Evolutionary conservation across 352 stramenopile species (phyloP).

Genomic region (Pythium angustatum): DNA sequence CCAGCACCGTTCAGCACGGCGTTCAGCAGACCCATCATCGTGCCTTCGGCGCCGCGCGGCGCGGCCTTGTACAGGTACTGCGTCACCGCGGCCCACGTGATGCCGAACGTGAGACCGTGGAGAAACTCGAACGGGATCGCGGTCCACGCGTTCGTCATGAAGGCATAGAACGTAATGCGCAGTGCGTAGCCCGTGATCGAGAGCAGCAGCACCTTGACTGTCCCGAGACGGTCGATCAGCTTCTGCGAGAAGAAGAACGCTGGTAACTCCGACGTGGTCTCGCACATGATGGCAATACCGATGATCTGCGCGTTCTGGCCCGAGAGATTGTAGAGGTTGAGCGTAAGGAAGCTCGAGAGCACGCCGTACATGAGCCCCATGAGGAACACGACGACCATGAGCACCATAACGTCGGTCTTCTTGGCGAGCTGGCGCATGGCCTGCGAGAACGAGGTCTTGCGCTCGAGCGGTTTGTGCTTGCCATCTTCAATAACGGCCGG

Average conservation of each 20-base stretch:
- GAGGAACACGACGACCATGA: conserved; percentile 73
- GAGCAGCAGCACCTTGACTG: conserved; percentile 72
- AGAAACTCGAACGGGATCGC: conserved; percentile 83
- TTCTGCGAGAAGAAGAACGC: conserved; percentile 80
- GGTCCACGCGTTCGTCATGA: conserved; percentile 79
- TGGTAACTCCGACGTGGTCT: conserved; percentile 77
- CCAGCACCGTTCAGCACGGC: conserved; percentile 74
- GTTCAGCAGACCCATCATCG: conserved; percentile 78
- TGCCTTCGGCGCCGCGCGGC: conserved; percentile 63
- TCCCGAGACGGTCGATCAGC: conserved; percentile 67
- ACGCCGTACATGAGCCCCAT: conserved; percentile 84
- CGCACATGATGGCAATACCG: conserved; percentile 73
- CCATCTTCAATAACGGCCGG: neutral
- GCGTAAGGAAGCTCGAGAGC: conserved; percentile 79
- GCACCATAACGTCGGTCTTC: conserved; percentile 62
- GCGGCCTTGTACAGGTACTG: conserved; percentile 76
- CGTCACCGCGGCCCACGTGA: conserved; percentile 72
- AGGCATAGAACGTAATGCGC: conserved; percentile 68
- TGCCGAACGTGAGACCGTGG: conserved; percentile 71
- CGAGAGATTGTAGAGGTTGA: conserved; percentile 84
- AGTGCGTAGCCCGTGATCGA: conserved; percentile 70
- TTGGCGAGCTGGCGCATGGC: conserved; percentile 38
- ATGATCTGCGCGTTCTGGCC: conserved; percentile 72
- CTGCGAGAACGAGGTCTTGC: conserved; percentile 48
- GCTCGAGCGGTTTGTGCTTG: conserved; percentile 15